Evolutionary conservation across 2,329 filamentous ascomycete genomes (phyloP), one percentile per base, ranked within the genome.

Genomic region (Macrophomina phaseolina): DNA sequence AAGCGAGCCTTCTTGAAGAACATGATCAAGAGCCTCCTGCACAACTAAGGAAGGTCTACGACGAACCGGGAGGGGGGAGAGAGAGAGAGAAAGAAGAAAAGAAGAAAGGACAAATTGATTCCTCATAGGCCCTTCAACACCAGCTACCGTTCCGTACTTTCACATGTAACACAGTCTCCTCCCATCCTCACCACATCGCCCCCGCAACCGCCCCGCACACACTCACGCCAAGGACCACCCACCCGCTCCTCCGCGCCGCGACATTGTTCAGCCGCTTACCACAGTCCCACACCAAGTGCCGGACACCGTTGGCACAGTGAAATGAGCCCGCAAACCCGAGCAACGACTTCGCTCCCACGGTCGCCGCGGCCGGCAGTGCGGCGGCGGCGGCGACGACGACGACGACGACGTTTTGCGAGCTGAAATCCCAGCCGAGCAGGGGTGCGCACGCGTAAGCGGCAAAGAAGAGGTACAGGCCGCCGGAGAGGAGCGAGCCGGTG

Each of bases 391-490:
- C 88, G 7, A 88, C 89, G 73, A 92, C 89, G 30, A 85, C 82
- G 40, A 88, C 88, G 7, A 88, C 89, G 73, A 92, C 78, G 28
- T 83, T 85, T 23, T 86, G 85, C 30, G 83, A 86, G 77, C 90
- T 89, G 61, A 92, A 78, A 75, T 91, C 87, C 85, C 86, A 89
- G 70, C 90, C 94, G 64, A 92, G 79, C 48, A 91, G 81, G 4
- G 94, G 94, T 0, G 93, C 89, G 70, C 86, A 87, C 68, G 97
- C 90, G 85, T 97, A 97, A 64, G 90, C 87, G 71, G 89, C 81
- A 69, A 90, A 89, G 84, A 92, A 97, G 77, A 88, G 80, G 86
- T 97, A 97, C 69, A 97, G 85, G 56, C 84, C 81, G 70, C 90
- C 91, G 68, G 89, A 90, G 71, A 96, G 85, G 68, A 85, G 80